Base-by-base conservation (phyloP, 2,329 filamentous ascomycete genomes). In the Ophiostoma pallidulum region DNA sequence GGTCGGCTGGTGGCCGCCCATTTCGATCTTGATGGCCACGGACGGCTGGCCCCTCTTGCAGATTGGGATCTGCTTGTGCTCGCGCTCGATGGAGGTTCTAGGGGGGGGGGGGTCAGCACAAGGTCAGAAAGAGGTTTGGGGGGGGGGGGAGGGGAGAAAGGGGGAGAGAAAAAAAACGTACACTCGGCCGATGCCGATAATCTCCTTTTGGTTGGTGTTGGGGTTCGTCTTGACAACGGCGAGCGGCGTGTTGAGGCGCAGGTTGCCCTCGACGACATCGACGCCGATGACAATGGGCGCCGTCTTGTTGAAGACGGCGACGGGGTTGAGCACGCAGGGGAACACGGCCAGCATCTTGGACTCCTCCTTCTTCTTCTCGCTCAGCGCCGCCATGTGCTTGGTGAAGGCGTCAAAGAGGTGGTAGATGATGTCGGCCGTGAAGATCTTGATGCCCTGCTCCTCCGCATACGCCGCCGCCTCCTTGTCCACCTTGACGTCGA, bases 401-500 rank as follows among this genome's bases (percentile, higher is more conserved):
- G 86, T 97, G 69, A 98, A 98, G 55, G 86, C 76, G 66, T 98
- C 94, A 65, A 98, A 98, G 49, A 98, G 73, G 66, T 98, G 92
- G 68, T 98, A 98, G 62, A 98, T 98, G 59, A 98, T 98, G 66
- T 98, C 91, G 3, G 94, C 92, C 3, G 88, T 94, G 72, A 98
- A 98, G 59, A 98, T 86, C 74, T 94, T 97, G 70, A 98, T 86
- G 44, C 89, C 89, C 53, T 94, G 82, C 49, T 97, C 89, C 16
- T 96, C 88, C 10, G 92, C 92, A 59, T 97, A 94, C 9, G 78
- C 75, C 56, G 84, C 81, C 1, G 92, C 92, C 63, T 98, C 92
- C 67, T 95, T 97, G 70, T 98, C 92, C 14, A 98, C 87, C 72
- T 96, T 97, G 69, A 98, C 92, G 65, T 98, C 94, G 75, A 98